Conservation (phyloP, 2,329 filamentous ascomycete species). For the Phyllosticta capitalensis region DNA sequence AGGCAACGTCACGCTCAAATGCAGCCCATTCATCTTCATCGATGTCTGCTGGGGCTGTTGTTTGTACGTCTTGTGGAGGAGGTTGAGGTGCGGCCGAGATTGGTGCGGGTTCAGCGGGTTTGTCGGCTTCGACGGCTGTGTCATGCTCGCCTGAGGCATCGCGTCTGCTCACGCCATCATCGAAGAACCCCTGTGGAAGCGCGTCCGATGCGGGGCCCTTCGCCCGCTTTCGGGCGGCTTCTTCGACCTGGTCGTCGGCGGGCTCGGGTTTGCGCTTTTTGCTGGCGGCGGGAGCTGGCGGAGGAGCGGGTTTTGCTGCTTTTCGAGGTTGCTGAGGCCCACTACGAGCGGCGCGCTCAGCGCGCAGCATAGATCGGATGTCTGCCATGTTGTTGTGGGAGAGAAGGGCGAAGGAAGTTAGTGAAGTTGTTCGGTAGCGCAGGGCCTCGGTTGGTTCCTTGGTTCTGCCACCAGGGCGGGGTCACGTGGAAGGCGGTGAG, state of each 20-base stretch:
- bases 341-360: constrained; percentile 27
- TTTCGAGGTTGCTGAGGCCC: constrained; percentile 19
- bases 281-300: constrained; percentile 18
- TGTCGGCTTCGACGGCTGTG: not conserved
- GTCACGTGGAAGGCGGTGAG: not conserved
- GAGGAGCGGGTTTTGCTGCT: constrained; percentile 20
- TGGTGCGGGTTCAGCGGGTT: not conserved
- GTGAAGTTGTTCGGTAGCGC: no score
- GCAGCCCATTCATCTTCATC: constrained; percentile 69
- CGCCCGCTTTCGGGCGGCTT: constrained; percentile 23
- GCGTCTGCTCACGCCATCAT: constrained; percentile 14
- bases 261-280: constrained; percentile 29
- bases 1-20: constrained; percentile 70
- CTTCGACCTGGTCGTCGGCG: constrained; percentile 20
- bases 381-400: constrained; percentile 23
- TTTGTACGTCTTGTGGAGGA: constrained; percentile 15
- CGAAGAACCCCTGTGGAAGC: constrained; percentile 28
- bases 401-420: no score
- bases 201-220: constrained; percentile 13
- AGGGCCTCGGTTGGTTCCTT: no score
- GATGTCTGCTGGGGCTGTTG: constrained; percentile 10
- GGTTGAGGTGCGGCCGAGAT: constrained; percentile 1
- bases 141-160: not conserved
- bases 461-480: not conserved
- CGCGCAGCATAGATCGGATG: constrained; percentile 28